These are phyloP conservation scores for Zymoseptoria ardabiliae DNA, from an alignment of 2,329 filamentous ascomycete genomes.

Conservation along the genomic window DNA sequence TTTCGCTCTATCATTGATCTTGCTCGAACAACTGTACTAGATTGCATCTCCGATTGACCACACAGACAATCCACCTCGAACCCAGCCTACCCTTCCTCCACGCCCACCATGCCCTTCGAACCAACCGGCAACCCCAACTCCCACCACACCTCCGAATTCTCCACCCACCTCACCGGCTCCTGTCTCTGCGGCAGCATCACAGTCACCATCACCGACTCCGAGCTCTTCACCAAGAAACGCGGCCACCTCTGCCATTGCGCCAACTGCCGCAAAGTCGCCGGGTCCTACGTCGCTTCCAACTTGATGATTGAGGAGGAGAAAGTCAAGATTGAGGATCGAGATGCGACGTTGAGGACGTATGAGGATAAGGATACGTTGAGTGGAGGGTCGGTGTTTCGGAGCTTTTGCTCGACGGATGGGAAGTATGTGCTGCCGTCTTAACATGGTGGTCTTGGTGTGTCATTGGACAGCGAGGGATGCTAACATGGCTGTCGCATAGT, in stretches of 20 bases:
- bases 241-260: constrained; percentile 46
- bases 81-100: not conserved
- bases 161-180: constrained; percentile 31
- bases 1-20: not conserved
- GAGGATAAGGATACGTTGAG: constrained; percentile 40
- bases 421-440: constrained; percentile 31
- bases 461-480: not conserved
- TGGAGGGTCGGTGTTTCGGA: constrained; percentile 39
- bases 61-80: not conserved
- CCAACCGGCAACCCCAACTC: constrained; percentile 36
- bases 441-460: not conserved
- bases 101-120: constrained; percentile 23
- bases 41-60: not conserved
- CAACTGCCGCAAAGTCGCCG: constrained; percentile 46
- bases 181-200: constrained; percentile 43
- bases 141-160: constrained; percentile 30
- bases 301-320: constrained; percentile 39
- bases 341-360: constrained; percentile 40
- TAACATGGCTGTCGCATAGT: constrained; percentile 25
- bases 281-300: constrained; percentile 36
- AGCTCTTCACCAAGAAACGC: constrained; percentile 39
- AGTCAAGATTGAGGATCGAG: constrained; percentile 39
- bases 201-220: constrained; percentile 42
- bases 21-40: not conserved
- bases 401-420: constrained; percentile 41